Evolutionary conservation across 768 basidiomycete species (phyloP), one percentile per base, ranked within the genome.

Genomic region (Arthromyces matolae): DNA sequence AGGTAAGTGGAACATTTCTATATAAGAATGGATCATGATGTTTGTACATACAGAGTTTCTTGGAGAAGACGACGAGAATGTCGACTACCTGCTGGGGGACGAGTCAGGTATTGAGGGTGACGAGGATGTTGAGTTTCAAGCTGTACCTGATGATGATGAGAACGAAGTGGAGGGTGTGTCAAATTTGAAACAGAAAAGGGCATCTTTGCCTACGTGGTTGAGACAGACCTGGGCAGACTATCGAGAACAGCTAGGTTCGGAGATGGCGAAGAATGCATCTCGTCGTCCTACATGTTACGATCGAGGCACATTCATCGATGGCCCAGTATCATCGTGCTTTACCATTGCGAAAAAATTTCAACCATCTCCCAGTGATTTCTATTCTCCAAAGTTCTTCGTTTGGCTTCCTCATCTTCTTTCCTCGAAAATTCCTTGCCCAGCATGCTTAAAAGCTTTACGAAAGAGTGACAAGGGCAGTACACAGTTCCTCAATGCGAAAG

Each of bases 401-500:
- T 56, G 55, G 55, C 27, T 56, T 8, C 55, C 55, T 18, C 55
- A 56, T 41, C 48, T 53, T 25, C 28, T 50, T 29, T 31, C 32
- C 20, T 18, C 16, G 10, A 22, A 28, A 22, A 56, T 56, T 38
- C 52, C 55, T 10, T 56, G 52, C 37, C 52, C 52, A 1, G 41
- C 52, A 31, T 56, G 55, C 33, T 18, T 41, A 39, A 31, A 48
- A 32, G 22, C 18, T 22, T 14, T 29, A 19, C 40, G 49, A 34
- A 56, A 32, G 2, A 20, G 16, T 35, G 12, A 8, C 16, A 35
- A 35, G 12, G 34, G 34, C 20, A 20, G 34, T 19, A 19, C 13
- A 18, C 34, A 35, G 13, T 35, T 18, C 6, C 34, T 35, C 3
- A 35, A 19, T 35, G 4, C 20, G 36, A 33, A 18, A 27, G 13